Base-by-base conservation (phyloP, 2,329 filamentous ascomycete species). In the Penicillium corylophilum region DNA sequence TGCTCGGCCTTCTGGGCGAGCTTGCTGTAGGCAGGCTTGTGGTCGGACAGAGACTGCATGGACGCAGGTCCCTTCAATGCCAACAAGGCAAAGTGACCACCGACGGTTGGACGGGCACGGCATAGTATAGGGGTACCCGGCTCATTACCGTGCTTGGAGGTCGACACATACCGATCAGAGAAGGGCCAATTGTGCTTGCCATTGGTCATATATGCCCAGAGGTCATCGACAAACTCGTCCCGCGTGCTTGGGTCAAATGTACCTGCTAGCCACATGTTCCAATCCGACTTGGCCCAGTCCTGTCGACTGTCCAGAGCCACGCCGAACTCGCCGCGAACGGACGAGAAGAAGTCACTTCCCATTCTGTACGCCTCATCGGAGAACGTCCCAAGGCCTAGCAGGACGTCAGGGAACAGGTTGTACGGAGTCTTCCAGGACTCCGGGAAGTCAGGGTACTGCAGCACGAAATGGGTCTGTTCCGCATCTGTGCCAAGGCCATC, bases 181-280 rank as follows among this genome's bases (percentile, higher is more conserved):
- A 78, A 77, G 0, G 74, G 74, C 63, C 67, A 74, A n/a, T 64
- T 65, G 49, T 76, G 75, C 48, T 71, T 66, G 7, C 71, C 69
- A 48, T 74, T 76, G n/a, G 65, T 68, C 57, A 76, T 69, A 50
- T 70, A 77, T 0, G 64, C 65, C 63, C 72, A 73, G n/a, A 75
- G 55, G 46, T 74, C 71, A 51, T 74, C 59, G 24, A 76, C 64
- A 35, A 75, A 71, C 61, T 68, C 60, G 23, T 59, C 55, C 6
- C 67, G 64, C 6, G 66, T 65, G 42, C 54, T 59, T 28, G 48
- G 43, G 33, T 67, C 62, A 31, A 71, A 64, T 2, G 67, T 69
- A 18, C 59, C 70, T 15, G 72, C 73, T n/a, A 69, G 56, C 69
- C 72, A 76, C 60, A 75, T 71, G 51, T 74, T 74, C 76, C 72